A percentile compares a stretch with the other conserved stretches of the same genome.
Evolutionary conservation across 371 early-diverging fungal species (phyloP).

Genomic region (Lichtheimia hyalospora): DNA sequence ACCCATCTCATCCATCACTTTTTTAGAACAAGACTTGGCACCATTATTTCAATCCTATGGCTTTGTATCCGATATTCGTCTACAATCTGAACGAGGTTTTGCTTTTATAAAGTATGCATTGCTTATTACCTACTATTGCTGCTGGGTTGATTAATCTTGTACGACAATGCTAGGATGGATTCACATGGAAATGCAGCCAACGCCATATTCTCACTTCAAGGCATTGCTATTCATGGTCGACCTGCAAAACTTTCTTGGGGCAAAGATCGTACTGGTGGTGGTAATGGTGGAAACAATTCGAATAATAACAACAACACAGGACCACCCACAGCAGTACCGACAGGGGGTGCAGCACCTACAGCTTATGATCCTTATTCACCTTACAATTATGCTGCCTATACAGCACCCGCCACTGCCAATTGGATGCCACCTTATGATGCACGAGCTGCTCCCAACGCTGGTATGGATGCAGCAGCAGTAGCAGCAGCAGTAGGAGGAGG

Average conservation of each 20-base stretch:
- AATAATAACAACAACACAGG: too few relatives aligned
- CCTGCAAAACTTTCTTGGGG: slow-evolving; percentile 85
- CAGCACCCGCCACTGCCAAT: slow-evolving; percentile 12
- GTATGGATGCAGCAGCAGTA: slow-evolving; percentile 14
- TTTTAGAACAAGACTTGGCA: slow-evolving; percentile 39
- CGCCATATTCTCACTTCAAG: slow-evolving; percentile 81
- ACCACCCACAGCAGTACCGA: not conserved
- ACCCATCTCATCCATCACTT: not conserved
- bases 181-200: slow-evolving; percentile 87
- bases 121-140: too few relatives aligned
- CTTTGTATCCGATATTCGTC: slow-evolving; percentile 70
- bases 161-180: slow-evolving; percentile 58
- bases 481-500: slow-evolving; percentile 10
- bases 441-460: slow-evolving; percentile 4
- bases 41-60: slow-evolving; percentile 80
- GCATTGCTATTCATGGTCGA: slow-evolving; percentile 70
- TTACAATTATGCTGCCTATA: slow-evolving; percentile 9
- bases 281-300: not conserved
- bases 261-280: slow-evolving; percentile 64
- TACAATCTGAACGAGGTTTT: slow-evolving; percentile 84
- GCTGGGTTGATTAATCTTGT: too few relatives aligned
- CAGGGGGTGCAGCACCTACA: not conserved
- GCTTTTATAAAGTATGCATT: slow-evolving; percentile 73
- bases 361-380: slow-evolving; percentile 20
- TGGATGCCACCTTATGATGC: slow-evolving; percentile 22